Conservation (phyloP, 2,329 filamentous ascomycete genomes). For the Botryotinia globosa region DNA sequence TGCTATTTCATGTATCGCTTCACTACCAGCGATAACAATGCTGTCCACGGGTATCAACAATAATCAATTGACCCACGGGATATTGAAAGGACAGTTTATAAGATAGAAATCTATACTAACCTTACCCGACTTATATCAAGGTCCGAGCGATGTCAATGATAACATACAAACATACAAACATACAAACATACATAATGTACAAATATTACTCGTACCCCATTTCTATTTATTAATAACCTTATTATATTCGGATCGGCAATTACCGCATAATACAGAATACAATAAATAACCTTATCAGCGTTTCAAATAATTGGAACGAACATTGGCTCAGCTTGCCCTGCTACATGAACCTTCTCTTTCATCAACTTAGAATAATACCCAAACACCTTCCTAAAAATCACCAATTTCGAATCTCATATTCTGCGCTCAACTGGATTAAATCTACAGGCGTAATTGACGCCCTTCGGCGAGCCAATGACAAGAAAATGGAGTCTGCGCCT, state of each 20-base stretch:
- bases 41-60: background rate
- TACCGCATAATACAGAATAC: conserved; percentile 12
- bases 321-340: conserved; percentile 33
- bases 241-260: conserved; percentile 16
- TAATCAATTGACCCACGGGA: background rate
- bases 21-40: conserved; percentile 5
- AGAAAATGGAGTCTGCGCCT: conserved; percentile 25
- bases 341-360: conserved; percentile 30
- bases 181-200: conserved; percentile 7
- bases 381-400: conserved; percentile 28
- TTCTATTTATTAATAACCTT: too few species aligned
- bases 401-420: background rate
- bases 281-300: too few species aligned
- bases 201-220: background rate
- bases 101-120: background rate
- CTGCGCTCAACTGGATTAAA: conserved; percentile 15
- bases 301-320: conserved; percentile 7
- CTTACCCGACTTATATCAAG: too few species aligned
- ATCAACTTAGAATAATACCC: conserved; percentile 29
- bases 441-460: conserved; percentile 18
- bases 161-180: too few species aligned
- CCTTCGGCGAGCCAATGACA: conserved; percentile 22
- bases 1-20: background rate
- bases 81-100: conserved; percentile 13
- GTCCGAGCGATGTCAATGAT: conserved; percentile 3